Base-by-base conservation (phyloP, 129 eudicot species). In the Ambrosia artemisiifolia region DNA sequence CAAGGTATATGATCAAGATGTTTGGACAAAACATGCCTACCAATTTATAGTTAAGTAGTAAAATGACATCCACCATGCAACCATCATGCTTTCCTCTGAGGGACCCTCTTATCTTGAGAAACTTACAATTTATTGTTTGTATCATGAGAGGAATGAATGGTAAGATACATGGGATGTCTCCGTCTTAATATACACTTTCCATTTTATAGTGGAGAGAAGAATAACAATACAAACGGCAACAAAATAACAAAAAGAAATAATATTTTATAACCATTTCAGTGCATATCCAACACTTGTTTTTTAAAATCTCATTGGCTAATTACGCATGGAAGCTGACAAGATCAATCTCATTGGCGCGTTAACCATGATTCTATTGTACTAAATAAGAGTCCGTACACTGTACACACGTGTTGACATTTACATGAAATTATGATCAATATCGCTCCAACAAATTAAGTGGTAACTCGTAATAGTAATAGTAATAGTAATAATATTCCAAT, bases 161-260 rank as follows among this genome's bases (percentile, higher is more conserved):
- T 35, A 49, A 63, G 71, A 74, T 74, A 49, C 63, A 74, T 74
- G 71, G 71, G 71, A 74, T 74, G 71, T 74, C 78, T 74, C 78
- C 40, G 19, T 74, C 78, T 74, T 63, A 38, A 18, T 49, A 55
- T 19, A 55, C 19, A 13, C 69, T 63, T 72, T 73, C 63, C 38
- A 48, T 62, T 62, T 62, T 12, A 49, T 34, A 63, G 71, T 74
- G 71, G 78, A 63, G 8, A 44, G 36, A 46, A 30, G 70, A 63
- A 48, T 36, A 44, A 51, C 62, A 20, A 35, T 48, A 63, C 53
- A 63, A 48, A 74, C 77, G 61, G 61, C 30, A 2, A 63, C 70
- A 74, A 48, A 19, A 63, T 34, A 49, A 48, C 36, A 36, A 74
- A 73, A 61, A 4, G 8, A 33, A 43, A 3, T 43, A 18, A 43